phyloP scores from a whole-genome alignment of 2,329 filamentous ascomycete genomes.

The Ophiosphaerella korrae region DNA sequence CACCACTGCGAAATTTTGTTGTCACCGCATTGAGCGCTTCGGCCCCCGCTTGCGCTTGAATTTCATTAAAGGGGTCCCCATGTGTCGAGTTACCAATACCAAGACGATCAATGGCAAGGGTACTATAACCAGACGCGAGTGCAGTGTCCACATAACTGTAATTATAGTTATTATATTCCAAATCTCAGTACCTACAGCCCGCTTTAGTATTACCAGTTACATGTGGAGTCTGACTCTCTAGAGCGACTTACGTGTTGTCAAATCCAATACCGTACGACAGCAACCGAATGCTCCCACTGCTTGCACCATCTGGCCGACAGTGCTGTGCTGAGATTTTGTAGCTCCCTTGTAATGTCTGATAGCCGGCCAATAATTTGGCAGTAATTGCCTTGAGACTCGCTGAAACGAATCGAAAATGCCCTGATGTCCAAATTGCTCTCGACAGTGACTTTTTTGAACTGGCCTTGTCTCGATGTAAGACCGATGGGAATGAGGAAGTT shows the following conservation, averaged over 20 bases:
- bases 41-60: constrained; percentile 64
- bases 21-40: constrained; percentile 63
- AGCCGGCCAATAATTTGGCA: constrained; percentile 52
- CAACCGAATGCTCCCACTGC: constrained; percentile 50
- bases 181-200: constrained; percentile 63
- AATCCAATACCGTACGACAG: constrained; percentile 62
- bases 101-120: constrained; percentile 66
- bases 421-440: constrained; percentile 61
- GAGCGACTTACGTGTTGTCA: constrained; percentile 51
- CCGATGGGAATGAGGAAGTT: constrained; percentile 63
- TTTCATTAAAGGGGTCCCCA: constrained; percentile 64
- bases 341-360: constrained; percentile 56
- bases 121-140: constrained; percentile 62
- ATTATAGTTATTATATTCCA: constrained; percentile 61
- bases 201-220: neutral
- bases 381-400: constrained; percentile 51
- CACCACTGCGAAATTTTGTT: constrained; percentile 52
- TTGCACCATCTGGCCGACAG: constrained; percentile 59
- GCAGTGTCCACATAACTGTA: constrained; percentile 67
- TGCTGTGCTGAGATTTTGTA: constrained; percentile 66
- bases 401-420: constrained; percentile 52
- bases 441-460: constrained; percentile 58
- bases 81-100: constrained; percentile 65
- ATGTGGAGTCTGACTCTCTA: neutral
- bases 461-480: constrained; percentile 59